Conservation (phyloP, 768 basidiomycete species). For the Mycena capillaripes region DNA sequence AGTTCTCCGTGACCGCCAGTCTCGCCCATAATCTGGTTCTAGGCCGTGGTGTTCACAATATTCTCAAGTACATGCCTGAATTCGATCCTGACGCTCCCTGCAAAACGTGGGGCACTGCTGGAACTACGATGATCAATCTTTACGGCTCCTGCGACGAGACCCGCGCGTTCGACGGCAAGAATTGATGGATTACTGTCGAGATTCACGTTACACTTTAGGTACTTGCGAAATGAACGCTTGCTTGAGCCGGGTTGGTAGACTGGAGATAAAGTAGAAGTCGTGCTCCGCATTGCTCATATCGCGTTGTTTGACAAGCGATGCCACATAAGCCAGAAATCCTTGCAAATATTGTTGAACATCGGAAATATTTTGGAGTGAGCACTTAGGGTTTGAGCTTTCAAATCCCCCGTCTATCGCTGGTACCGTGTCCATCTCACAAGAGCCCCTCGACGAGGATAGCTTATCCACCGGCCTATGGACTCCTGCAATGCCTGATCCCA, state of each 20-base stretch:
- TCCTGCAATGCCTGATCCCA: not conserved
- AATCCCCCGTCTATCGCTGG: constrained; percentile 16
- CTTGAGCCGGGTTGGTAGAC: constrained; percentile 18
- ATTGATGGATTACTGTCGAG: not conserved
- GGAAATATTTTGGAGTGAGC: too few relatives aligned
- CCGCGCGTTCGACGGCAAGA: not conserved
- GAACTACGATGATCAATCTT: not conserved
- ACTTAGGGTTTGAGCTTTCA: too few relatives aligned
- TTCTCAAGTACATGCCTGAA: not conserved
- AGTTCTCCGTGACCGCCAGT: too few relatives aligned
- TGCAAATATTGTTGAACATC: too few relatives aligned
- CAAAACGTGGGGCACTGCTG: not conserved
- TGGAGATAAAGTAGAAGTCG: constrained; percentile 24
- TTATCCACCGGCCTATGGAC: not conserved
- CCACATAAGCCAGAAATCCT: too few relatives aligned
- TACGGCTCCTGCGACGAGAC: not conserved
- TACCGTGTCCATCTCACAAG: not conserved
- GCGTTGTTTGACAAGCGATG: not conserved
- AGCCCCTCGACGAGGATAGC: not conserved
- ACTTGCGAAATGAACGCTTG: constrained; percentile 13
- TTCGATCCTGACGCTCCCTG: not conserved
- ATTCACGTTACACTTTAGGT: constrained; percentile 7
- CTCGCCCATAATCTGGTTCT: too few relatives aligned
- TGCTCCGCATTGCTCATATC: not conserved
- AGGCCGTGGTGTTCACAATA: too few relatives aligned